Percentiles rank a stretch among this genome's conserved stretches.
These are phyloP conservation scores for Verticillium nubilum DNA, from an alignment of 2,329 filamentous ascomycete genomes.

Conservation along the genomic window DNA sequence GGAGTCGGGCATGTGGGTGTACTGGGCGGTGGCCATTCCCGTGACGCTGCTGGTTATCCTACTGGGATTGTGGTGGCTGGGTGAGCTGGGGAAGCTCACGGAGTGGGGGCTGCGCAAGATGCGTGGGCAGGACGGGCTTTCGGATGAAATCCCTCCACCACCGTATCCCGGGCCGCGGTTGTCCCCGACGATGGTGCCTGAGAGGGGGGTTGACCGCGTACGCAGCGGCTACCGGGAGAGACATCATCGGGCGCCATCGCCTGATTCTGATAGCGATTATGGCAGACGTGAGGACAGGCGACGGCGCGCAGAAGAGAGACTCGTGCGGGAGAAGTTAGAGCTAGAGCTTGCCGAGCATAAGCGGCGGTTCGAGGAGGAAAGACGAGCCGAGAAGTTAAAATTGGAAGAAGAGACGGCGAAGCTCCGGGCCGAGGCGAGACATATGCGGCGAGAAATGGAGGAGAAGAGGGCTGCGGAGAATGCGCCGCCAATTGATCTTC, in stretches of 20 bases:
- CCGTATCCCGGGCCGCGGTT: background rate
- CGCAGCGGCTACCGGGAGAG: background rate
- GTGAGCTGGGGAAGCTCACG: constrained; percentile 29
- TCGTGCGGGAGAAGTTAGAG: background rate
- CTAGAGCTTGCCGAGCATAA: background rate
- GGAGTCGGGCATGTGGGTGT: constrained; percentile 40
- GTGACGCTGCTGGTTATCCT: constrained; percentile 36
- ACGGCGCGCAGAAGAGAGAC: background rate
- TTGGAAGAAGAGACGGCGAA: background rate
- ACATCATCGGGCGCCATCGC: background rate
- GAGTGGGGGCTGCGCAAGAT: background rate
- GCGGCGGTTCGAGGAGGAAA: background rate
- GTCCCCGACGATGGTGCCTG: background rate
- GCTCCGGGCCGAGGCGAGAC: background rate
- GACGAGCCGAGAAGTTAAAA: background rate
- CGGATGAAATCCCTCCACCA: background rate
- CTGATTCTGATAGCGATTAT: background rate
- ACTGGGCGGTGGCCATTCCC: constrained; percentile 43
- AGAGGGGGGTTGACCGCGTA: background rate
- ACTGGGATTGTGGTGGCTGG: constrained; percentile 35
- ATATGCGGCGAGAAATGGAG: background rate
- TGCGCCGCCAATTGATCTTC: too few species aligned
- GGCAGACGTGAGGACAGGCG: background rate
- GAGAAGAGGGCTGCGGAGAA: background rate
- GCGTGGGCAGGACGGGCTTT: background rate